Evolutionary conservation across 2,329 filamentous ascomycete species (phyloP).

Genomic region (Chalaropsis thielavioides): DNA sequence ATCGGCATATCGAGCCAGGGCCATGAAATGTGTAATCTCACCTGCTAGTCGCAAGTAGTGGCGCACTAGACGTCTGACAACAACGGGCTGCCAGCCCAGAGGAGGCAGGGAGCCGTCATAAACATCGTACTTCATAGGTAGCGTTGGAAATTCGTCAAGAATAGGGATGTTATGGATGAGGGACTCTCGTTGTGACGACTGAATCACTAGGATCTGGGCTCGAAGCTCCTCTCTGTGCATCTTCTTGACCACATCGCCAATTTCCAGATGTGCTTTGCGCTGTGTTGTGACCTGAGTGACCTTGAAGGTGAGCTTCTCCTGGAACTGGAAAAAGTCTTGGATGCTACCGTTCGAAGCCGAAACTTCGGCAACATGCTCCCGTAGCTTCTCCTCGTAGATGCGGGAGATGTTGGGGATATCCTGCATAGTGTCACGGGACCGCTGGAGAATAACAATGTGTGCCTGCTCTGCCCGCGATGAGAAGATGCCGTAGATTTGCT

Average conservation of each 20-base stretch:
- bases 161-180: constrained; percentile 75
- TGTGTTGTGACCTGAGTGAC: constrained; percentile 77
- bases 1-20: constrained; percentile 81
- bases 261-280: constrained; percentile 74
- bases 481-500: constrained; percentile 87
- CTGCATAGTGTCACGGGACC: constrained; percentile 58
- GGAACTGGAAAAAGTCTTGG: constrained; percentile 75
- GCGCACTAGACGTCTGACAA: constrained; percentile 70
- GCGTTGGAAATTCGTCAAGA: constrained; percentile 67
- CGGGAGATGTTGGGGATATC: constrained; percentile 82
- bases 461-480: constrained; percentile 69
- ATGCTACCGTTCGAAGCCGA: constrained; percentile 46
- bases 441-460: constrained; percentile 77
- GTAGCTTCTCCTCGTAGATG: constrained; percentile 66
- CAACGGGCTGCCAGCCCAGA: constrained; percentile 82
- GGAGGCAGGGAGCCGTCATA: constrained; percentile 79
- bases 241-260: constrained; percentile 79
- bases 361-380: constrained; percentile 49
- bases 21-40: constrained; percentile 79
- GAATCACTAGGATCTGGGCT: constrained; percentile 73
- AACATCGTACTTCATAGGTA: constrained; percentile 68
- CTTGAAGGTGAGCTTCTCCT: constrained; percentile 73
- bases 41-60: constrained; percentile 87
- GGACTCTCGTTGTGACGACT: constrained; percentile 71
- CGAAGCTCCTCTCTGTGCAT: constrained; percentile 71